phyloP scores from a whole-genome alignment of 257 asterid species.

The Plantago elongata region DNA sequence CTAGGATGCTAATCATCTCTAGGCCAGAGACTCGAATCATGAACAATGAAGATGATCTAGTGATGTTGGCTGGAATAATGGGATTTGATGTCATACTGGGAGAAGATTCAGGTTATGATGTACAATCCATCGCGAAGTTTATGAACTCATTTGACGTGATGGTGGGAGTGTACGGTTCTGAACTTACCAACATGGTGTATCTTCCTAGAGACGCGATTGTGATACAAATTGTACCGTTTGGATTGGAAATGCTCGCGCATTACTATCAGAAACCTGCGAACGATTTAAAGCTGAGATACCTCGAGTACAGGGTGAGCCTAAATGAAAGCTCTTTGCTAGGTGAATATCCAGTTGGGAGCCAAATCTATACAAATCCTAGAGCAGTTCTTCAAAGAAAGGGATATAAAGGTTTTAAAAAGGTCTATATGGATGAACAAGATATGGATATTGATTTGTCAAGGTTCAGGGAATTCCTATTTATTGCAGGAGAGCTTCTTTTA shows the following conservation, averaged over 20 bases:
- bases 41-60: slow-evolving; percentile 1
- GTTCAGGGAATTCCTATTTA: background rate
- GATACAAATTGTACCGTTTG: slow-evolving; percentile 34
- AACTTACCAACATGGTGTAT: slow-evolving; percentile 44
- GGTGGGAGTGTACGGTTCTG: slow-evolving; percentile 49
- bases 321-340: slow-evolving; percentile 11
- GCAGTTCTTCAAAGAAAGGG: background rate
- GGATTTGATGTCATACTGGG: background rate
- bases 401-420: background rate
- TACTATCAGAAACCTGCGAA: background rate
- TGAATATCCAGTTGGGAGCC: background rate
- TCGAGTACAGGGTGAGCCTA: background rate
- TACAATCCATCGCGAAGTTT: background rate
- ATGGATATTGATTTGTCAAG: background rate
- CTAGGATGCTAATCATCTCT: slow-evolving; percentile 5
- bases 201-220: slow-evolving; percentile 40
- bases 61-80: background rate
- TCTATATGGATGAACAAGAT: background rate
- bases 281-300: slow-evolving; percentile 1
- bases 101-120: slow-evolving; percentile 3
- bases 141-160: slow-evolving; percentile 39
- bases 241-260: background rate
- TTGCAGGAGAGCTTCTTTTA: background rate
- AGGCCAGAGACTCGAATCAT: background rate
- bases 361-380: background rate